Evolutionary conservation across 352 stramenopile genomes (phyloP).

Genomic region (Phytophthora tentaculata): DNA sequence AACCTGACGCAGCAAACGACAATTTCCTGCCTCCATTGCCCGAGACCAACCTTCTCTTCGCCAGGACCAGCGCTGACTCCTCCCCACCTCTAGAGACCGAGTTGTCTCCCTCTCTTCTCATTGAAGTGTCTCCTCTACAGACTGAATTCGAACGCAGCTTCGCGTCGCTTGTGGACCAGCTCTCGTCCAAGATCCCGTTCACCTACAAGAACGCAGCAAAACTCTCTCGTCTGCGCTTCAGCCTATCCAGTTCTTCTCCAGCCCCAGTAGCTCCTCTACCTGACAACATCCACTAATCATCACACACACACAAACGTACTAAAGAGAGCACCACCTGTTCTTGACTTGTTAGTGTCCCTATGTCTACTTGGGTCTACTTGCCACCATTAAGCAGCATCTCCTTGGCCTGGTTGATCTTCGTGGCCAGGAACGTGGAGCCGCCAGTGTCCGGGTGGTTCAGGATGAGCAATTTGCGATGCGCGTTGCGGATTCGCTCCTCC

Average conservation of each 20-base stretch:
- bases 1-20: conserved; percentile 2
- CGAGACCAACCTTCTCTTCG: not conserved
- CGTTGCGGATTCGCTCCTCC: conserved; percentile 97
- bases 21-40: conserved; percentile 25
- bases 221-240: conserved; percentile 34
- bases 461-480: conserved; percentile 98
- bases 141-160: conserved; percentile 79
- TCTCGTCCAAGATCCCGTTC: conserved; percentile 48
- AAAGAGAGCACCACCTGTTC: conserved; percentile 15
- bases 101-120: not conserved
- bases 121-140: conserved; percentile 59
- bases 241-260: not conserved
- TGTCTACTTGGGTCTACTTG: conserved; percentile 46
- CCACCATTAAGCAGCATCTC: conserved; percentile 91
- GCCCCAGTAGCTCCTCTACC: conserved; percentile 17
- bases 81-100: conserved; percentile 4
- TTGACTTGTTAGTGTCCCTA: conserved; percentile 9
- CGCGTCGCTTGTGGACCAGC: conserved; percentile 48
- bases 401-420: conserved; percentile 99
- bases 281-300: conserved; percentile 8
- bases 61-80: not conserved
- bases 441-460: conserved; percentile 99
- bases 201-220: conserved; percentile 27
- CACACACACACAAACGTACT: not conserved
- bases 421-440: conserved; percentile 97